phyloP scores from a whole-genome alignment of 352 stramenopile genomes.

The Peronospora farinosa region DNA sequence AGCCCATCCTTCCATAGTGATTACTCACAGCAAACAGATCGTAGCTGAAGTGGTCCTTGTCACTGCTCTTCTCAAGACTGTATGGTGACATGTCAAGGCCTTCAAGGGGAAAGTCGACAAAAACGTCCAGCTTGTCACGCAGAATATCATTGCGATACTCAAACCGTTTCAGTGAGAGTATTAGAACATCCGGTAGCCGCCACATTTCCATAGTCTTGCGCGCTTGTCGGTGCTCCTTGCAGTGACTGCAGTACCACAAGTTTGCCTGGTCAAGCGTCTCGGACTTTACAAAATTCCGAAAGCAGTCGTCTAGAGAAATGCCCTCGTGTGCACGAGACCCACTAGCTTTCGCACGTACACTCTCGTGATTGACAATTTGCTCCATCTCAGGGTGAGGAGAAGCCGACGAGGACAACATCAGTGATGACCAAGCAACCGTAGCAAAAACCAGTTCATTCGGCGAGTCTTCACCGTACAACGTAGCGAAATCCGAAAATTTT shows the following conservation, averaged over 20 bases:
- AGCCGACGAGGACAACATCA: conserved; percentile 34
- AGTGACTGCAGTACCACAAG: conserved; percentile 78
- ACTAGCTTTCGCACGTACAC: conserved; percentile 27
- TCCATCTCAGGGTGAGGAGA: conserved; percentile 46
- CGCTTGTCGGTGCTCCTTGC: conserved; percentile 71
- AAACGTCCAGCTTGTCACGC: conserved; percentile 77
- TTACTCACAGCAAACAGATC: conserved; percentile 88
- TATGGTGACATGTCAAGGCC: conserved; percentile 76
- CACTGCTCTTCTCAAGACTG: conserved; percentile 49
- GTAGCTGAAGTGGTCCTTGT: conserved; percentile 52
- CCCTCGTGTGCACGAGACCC: conserved; percentile 25
- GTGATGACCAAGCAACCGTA: conserved; percentile 46
- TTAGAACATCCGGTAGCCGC: conserved; percentile 71
- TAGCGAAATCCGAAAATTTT: conserved; percentile 52
- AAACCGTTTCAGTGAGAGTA: conserved; percentile 86
- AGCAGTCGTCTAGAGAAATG: conserved; percentile 70
- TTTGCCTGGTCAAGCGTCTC: conserved; percentile 82
- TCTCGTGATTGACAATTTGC: conserved; percentile 49
- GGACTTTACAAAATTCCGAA: conserved; percentile 80
- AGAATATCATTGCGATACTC: conserved; percentile 82
- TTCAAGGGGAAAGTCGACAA: conserved; percentile 85
- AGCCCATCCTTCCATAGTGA: conserved; percentile 86
- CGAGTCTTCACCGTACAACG: conserved; percentile 33
- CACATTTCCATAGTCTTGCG: conserved; percentile 80
- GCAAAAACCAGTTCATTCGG: conserved; percentile 47